Evolutionary conservation across 176 grass and related monocot species (phyloP).

Genomic region (Poa annua): DNA sequence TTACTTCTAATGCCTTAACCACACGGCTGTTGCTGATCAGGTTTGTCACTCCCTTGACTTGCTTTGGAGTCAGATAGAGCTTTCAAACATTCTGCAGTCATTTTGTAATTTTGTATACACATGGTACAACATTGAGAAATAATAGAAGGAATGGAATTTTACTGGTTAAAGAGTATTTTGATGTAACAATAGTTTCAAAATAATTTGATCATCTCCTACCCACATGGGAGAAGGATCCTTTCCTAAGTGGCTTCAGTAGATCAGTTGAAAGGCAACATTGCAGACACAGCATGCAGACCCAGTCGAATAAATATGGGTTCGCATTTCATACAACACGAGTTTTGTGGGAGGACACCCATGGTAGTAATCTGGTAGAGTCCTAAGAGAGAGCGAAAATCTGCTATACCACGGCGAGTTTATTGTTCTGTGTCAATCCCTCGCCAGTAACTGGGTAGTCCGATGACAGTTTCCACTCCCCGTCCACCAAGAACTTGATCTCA

Average conservation of each 20-base stretch:
- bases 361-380: background rate
- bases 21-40: constrained; percentile 34
- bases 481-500: constrained; percentile 96
- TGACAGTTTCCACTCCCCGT: constrained; percentile 87
- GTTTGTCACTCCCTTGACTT: background rate
- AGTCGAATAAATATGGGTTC: background rate
- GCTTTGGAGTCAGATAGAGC: background rate
- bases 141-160: background rate
- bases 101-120: constrained; percentile 3
- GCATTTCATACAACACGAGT: constrained; percentile 31
- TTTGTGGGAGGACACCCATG: background rate
- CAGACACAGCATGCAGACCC: background rate
- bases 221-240: background rate
- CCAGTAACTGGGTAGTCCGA: constrained; percentile 66
- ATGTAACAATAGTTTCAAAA: background rate
- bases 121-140: background rate
- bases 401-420: constrained; percentile 63
- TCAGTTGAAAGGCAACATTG: background rate
- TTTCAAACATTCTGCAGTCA: background rate
- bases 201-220: constrained; percentile 8
- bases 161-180: background rate
- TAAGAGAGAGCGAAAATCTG: background rate
- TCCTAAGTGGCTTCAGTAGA: background rate
- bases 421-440: constrained; percentile 72
- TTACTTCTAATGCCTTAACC: constrained; percentile 22